phyloP scores from a whole-genome alignment of 495 filamentous ascomycete genomes.

The Cudoniella acicularis region DNA sequence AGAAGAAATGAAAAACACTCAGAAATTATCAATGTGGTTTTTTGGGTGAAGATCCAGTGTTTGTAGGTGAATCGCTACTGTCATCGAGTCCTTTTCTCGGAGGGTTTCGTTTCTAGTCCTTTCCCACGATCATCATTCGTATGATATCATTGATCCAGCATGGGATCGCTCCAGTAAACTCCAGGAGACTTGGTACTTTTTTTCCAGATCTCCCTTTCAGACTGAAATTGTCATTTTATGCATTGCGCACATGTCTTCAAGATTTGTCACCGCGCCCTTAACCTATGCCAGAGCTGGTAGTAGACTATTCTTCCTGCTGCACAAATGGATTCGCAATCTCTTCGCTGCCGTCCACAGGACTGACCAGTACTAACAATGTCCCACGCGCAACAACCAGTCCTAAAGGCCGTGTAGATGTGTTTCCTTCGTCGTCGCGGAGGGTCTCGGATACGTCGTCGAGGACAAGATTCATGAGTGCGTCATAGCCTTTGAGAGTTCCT shows the following conservation, averaged over 20 bases:
- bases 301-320: constrained; percentile 55
- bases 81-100: background rate
- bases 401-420: constrained; percentile 75
- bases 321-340: constrained; percentile 93
- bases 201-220: background rate
- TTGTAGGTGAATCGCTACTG: background rate
- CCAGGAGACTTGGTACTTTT: background rate
- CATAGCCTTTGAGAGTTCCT: constrained; percentile 88
- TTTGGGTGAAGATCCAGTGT: background rate
- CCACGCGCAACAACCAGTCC: constrained; percentile 91
- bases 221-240: background rate
- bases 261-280: background rate
- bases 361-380: constrained; percentile 87
- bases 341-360: constrained; percentile 89
- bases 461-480: constrained; percentile 96
- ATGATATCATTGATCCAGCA: background rate
- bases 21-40: background rate
- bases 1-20: background rate
- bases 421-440: constrained; percentile 89
- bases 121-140: background rate
- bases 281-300: no score
- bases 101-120: background rate
- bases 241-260: background rate
- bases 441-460: constrained; percentile 90
- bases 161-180: background rate